Conservation (phyloP, 2,329 filamentous ascomycete genomes). For the Ceratocystis huliohia region DNA sequence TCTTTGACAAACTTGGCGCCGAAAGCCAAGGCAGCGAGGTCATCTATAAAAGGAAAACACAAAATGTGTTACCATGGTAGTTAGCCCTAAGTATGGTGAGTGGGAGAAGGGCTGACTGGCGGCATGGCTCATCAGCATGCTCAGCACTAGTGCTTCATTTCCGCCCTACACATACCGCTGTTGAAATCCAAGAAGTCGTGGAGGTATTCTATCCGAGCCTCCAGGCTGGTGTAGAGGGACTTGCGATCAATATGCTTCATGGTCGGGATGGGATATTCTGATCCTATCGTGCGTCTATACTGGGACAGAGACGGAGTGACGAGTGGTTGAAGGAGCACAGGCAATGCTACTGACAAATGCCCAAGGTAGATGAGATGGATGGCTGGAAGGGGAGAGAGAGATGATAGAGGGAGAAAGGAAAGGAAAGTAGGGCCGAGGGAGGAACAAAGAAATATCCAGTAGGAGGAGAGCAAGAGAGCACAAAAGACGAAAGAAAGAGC, state of each 20-base stretch:
- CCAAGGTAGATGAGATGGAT: neutral
- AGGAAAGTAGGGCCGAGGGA: neutral
- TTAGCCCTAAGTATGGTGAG: neutral
- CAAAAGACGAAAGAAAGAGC: neutral
- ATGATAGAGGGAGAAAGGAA: neutral
- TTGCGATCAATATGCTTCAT: constrained; percentile 55
- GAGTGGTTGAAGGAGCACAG: neutral
- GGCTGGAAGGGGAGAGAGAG: neutral
- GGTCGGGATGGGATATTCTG: constrained; percentile 1
- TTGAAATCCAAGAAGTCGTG: constrained; percentile 67
- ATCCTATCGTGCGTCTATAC: neutral
- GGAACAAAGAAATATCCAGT: neutral
- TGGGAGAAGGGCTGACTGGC: neutral
- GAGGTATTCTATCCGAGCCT: constrained; percentile 57
- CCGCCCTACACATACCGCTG: constrained; percentile 39
- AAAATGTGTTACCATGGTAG: neutral
- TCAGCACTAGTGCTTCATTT: too few relatives aligned
- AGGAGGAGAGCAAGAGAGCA: neutral
- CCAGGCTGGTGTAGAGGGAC: constrained; percentile 57
- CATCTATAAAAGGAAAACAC: constrained; percentile 36
- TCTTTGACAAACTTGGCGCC: constrained; percentile 67
- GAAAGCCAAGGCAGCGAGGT: constrained; percentile 56
- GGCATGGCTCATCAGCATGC: neutral
- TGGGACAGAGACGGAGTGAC: neutral
- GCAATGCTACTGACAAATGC: neutral